Evolutionary conservation across 805 yeast species (phyloP).

Genomic region (Monosporozyma solicola): DNA sequence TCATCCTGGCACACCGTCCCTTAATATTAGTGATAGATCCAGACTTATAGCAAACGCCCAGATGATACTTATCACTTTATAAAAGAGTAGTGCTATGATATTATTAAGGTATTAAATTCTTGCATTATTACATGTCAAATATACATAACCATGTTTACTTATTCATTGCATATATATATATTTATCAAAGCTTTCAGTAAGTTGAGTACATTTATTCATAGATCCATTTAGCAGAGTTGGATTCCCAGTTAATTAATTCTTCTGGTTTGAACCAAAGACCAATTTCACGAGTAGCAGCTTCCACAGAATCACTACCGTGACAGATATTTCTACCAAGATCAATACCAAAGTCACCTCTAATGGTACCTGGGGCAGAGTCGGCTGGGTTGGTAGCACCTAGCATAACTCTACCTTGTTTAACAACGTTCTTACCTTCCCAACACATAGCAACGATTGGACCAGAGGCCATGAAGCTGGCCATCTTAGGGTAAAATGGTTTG

Average conservation of each 20-base stretch:
- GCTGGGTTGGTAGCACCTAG: slow-evolving; percentile 99
- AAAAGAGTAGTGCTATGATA: no score
- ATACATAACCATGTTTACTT: not conserved
- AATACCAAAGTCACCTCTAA: slow-evolving; percentile 97
- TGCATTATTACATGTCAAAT: not conserved
- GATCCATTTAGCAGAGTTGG: slow-evolving; percentile 78
- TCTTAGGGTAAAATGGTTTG: slow-evolving; percentile 97
- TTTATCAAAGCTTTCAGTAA: not conserved
- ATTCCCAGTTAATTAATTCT: slow-evolving; percentile 88
- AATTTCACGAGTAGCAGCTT: slow-evolving; percentile 93
- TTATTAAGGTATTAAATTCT: no score
- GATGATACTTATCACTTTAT: no score
- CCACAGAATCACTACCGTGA: slow-evolving; percentile 99
- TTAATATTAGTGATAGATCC: no score
- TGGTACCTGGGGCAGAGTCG: slow-evolving; percentile 97
- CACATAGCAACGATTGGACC: slow-evolving; percentile 99
- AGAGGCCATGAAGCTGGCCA: slow-evolving; percentile 91
- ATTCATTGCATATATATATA: not conserved
- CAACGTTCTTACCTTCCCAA: slow-evolving; percentile 99
- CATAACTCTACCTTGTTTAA: slow-evolving; percentile 94
- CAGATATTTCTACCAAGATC: slow-evolving; percentile 99
- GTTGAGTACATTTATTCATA: slow-evolving; percentile 57
- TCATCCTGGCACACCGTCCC: no score
- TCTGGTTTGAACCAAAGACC: slow-evolving; percentile 96
- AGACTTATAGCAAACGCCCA: no score